These are phyloP conservation scores for Withania somnifera DNA, from an alignment of 305 asterid genomes.

Conservation along the genomic window DNA sequence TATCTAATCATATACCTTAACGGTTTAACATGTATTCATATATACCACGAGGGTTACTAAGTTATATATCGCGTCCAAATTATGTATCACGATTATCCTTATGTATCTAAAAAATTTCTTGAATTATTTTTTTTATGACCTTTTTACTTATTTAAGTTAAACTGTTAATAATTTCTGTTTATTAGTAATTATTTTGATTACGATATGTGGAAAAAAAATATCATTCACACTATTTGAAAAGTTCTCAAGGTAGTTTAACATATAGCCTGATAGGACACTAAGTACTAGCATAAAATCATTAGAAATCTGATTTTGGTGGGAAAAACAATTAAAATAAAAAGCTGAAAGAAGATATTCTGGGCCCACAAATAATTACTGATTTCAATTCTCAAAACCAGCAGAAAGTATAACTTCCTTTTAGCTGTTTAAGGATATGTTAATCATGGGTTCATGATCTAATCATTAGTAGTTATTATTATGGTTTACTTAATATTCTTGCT, in stretches of 20 bases:
- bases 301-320: slow-evolving; percentile 19
- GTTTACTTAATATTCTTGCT: neutral
- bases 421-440: neutral
- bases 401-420: neutral
- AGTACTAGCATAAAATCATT: neutral
- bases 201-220: too few relatives aligned
- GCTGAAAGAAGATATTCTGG: slow-evolving; percentile 14
- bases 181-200: too few relatives aligned
- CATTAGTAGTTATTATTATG: neutral
- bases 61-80: too few relatives aligned
- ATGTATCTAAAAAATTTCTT: too few relatives aligned
- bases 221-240: neutral
- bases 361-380: slow-evolving; percentile 10
- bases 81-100: too few relatives aligned
- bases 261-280: neutral
- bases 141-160: too few relatives aligned
- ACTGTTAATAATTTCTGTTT: too few relatives aligned
- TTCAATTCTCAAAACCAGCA: neutral
- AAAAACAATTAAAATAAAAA: slow-evolving; percentile 5
- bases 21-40: too few relatives aligned
- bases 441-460: neutral
- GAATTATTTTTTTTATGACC: too few relatives aligned
- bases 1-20: too few relatives aligned
- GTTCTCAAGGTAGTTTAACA: neutral
- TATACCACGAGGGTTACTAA: too few relatives aligned